These are phyloP conservation scores for Candida maesae DNA, from an alignment of 805 yeast species.

Conservation along the genomic window DNA sequence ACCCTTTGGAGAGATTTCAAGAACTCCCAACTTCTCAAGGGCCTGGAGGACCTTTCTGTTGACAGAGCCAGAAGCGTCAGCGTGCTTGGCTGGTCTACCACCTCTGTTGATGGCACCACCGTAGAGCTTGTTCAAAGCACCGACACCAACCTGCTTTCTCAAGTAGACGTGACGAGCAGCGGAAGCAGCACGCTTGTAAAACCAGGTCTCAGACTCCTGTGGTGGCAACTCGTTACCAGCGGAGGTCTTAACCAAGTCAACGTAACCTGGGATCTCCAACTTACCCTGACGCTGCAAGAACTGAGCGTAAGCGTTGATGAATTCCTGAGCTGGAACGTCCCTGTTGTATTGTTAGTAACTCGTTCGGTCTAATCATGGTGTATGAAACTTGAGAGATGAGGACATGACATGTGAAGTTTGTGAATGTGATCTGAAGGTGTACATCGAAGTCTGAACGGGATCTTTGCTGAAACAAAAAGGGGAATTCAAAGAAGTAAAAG, in stretches of 20 bases:
- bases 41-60: constrained; percentile 99
- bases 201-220: constrained; percentile 99
- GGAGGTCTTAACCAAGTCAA: constrained; percentile 98
- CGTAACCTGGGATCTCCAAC: constrained; percentile 99
- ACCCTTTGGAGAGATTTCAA: constrained; percentile 95
- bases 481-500: no score
- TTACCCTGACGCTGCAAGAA: constrained; percentile 99
- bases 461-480: no score
- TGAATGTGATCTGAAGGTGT: no score
- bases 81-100: constrained; percentile 97
- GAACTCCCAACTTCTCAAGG: constrained; percentile 95
- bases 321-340: constrained; percentile 99
- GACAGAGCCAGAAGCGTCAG: constrained; percentile 97
- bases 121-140: constrained; percentile 97
- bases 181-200: constrained; percentile 99
- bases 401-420: no score
- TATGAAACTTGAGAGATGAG: neutral
- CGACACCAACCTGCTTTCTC: constrained; percentile 99
- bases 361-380: neutral
- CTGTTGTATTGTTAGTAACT: constrained; percentile 41
- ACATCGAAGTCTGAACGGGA: no score
- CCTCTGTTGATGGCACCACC: constrained; percentile 99
- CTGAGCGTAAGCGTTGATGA: constrained; percentile 98
- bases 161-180: constrained; percentile 99
- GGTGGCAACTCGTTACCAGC: constrained; percentile 99